A percentile compares a stretch with the other conserved stretches of the same genome.
Evolutionary conservation across 352 stramenopile genomes (phyloP).

Genomic region (Phytophthora hibernalis): DNA sequence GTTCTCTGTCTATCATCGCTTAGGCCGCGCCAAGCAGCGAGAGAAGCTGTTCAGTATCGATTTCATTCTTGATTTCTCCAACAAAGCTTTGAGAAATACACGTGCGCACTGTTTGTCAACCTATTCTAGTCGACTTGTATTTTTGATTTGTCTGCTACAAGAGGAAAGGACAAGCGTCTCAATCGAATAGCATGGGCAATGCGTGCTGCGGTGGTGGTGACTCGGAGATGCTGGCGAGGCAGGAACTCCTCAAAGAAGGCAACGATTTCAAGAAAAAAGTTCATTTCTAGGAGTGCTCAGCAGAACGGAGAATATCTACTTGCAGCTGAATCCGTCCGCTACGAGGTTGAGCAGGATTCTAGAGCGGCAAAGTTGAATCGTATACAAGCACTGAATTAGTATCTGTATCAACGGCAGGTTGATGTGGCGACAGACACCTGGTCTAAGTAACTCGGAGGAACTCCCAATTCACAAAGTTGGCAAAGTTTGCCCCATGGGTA

Average conservation of each 20-base stretch:
- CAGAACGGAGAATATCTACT: constrained; percentile 59
- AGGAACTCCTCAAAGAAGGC: constrained; percentile 71
- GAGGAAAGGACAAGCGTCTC: constrained; percentile 17
- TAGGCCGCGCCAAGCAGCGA: constrained; percentile 1
- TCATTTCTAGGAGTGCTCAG: constrained; percentile 71
- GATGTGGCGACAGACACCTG: constrained; percentile 52
- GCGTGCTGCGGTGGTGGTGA: constrained; percentile 60
- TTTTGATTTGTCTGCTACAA: constrained; percentile 11
- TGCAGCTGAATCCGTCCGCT: constrained; percentile 61
- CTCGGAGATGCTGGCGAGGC: constrained; percentile 68
- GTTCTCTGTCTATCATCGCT: neutral
- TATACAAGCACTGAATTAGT: neutral
- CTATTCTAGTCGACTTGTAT: constrained; percentile 32
- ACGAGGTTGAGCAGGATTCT: constrained; percentile 40
- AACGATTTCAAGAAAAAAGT: constrained; percentile 77
- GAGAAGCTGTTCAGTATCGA: constrained; percentile 17
- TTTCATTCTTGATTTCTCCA: constrained; percentile 12
- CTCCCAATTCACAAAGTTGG: constrained; percentile 60
- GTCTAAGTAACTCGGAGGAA: constrained; percentile 53
- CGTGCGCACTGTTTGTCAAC: neutral
- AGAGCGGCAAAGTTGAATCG: neutral
- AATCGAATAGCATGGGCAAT: constrained; percentile 62
- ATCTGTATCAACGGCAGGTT: constrained; percentile 30
- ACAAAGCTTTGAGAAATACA: constrained; percentile 24
- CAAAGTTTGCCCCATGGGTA: constrained; percentile 66